These are phyloP conservation scores for Sanghuangporus weigelae DNA, from an alignment of 1,284 basidiomycete species.

Conservation along the genomic window DNA sequence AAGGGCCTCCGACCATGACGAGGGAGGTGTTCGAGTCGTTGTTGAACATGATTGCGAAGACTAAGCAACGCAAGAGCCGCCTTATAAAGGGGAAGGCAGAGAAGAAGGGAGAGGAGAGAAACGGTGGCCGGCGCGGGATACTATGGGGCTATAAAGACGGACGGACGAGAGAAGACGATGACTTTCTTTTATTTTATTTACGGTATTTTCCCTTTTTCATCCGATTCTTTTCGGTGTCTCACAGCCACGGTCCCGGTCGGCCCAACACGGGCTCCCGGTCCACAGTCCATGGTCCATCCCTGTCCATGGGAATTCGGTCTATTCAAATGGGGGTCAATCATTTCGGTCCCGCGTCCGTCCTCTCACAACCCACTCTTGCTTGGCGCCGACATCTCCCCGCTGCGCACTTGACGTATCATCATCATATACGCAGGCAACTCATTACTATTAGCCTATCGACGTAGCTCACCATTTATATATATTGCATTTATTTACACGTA, in stretches of 20 bases:
- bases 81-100: background rate
- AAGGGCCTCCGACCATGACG: slow-evolving; percentile 12
- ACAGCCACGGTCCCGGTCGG: background rate
- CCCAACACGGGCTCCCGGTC: background rate
- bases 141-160: background rate
- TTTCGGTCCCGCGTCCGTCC: background rate
- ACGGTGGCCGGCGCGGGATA: background rate
- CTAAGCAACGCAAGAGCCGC: background rate
- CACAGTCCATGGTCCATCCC: background rate
- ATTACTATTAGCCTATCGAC: background rate
- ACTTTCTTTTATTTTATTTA: background rate
- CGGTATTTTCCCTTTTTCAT: background rate
- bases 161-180: background rate
- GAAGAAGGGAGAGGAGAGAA: background rate
- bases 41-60: slow-evolving; percentile 5
- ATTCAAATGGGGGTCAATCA: background rate
- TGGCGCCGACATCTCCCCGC: slow-evolving; percentile 3
- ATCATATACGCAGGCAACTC: background rate
- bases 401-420: background rate
- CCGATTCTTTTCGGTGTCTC: background rate
- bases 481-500: background rate
- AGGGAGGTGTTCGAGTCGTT: slow-evolving; percentile 13
- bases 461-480: background rate
- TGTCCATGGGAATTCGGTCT: background rate
- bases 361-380: background rate